A percentile compares a stretch with the other conserved stretches of the same genome.
These are phyloP conservation scores for Cladosporium cucumerinum DNA, from an alignment of 2,329 filamentous ascomycete genomes.

Conservation along the genomic window DNA sequence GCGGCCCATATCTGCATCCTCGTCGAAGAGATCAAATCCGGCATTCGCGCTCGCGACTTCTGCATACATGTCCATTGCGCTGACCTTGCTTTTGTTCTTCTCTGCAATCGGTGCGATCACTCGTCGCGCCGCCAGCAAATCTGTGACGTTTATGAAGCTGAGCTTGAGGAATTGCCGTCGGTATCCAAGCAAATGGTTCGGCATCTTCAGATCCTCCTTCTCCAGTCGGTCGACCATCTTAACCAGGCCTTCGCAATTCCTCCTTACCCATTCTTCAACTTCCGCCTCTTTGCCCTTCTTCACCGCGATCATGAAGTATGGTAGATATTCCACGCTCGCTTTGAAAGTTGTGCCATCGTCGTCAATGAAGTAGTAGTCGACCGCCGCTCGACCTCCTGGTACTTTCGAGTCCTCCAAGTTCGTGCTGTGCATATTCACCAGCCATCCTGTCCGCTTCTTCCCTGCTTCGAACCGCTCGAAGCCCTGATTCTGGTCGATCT, in stretches of 20 bases:
- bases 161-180: slow-evolving; percentile 83
- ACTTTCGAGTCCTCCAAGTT: slow-evolving; percentile 79
- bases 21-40: slow-evolving; percentile 93
- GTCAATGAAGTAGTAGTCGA: slow-evolving; percentile 97
- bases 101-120: slow-evolving; percentile 87
- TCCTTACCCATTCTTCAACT: slow-evolving; percentile 90
- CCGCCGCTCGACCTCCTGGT: slow-evolving; percentile 78
- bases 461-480: slow-evolving; percentile 90
- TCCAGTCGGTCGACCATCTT: slow-evolving; percentile 74
- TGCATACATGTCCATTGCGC: slow-evolving; percentile 96
- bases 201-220: slow-evolving; percentile 78
- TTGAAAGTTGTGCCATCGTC: slow-evolving; percentile 90
- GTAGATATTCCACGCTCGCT: slow-evolving; percentile 91
- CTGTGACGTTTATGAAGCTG: slow-evolving; percentile 79
- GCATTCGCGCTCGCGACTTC: slow-evolving; percentile 85
- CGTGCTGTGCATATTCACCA: slow-evolving; percentile 92
- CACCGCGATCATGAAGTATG: slow-evolving; percentile 90
- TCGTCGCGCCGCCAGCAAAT: slow-evolving; percentile 79
- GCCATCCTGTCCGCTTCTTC: slow-evolving; percentile 81
- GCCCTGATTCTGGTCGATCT: slow-evolving; percentile 92
- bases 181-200: slow-evolving; percentile 92
- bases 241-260: slow-evolving; percentile 74
- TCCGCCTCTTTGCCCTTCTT: slow-evolving; percentile 85
- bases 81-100: slow-evolving; percentile 94
- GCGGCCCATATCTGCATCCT: slow-evolving; percentile 72